phyloP scores from a whole-genome alignment of 768 basidiomycete species.

The Cystobasidium ongulense region DNA sequence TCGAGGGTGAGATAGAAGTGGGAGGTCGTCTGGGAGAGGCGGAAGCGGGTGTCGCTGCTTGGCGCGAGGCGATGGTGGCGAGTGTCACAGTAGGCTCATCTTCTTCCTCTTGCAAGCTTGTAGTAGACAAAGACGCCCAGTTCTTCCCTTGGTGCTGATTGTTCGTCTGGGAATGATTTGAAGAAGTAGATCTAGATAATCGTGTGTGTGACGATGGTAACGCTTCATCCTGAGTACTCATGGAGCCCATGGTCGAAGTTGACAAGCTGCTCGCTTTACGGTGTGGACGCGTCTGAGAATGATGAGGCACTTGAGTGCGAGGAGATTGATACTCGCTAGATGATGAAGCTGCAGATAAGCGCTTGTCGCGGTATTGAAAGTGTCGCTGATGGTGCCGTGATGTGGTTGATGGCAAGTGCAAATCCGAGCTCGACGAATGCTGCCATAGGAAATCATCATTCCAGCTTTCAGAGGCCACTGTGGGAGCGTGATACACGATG shows the following conservation, averaged over 20 bases:
- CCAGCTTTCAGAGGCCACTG: constrained; percentile 29
- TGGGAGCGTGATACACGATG: neutral
- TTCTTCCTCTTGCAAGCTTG: constrained; percentile 3
- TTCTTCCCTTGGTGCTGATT: neutral
- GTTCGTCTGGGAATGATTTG: neutral
- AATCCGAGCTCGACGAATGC: constrained; percentile 22
- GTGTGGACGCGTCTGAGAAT: neutral
- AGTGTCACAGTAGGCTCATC: constrained; percentile 25
- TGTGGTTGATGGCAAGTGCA: constrained; percentile 10
- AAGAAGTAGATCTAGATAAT: neutral
- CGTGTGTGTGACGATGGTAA: neutral
- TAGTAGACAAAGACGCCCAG: neutral
- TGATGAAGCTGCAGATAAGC: constrained; percentile 4
- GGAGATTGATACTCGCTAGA: neutral
- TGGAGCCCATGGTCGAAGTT: neutral
- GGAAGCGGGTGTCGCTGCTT: neutral
- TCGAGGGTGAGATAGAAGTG: neutral
- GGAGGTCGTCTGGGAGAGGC: neutral
- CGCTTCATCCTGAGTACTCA: neutral
- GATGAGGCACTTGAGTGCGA: neutral
- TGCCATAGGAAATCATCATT: constrained; percentile 31
- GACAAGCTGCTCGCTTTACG: neutral
- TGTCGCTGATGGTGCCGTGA: neutral
- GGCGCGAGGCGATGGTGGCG: neutral
- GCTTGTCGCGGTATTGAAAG: constrained; percentile 1